Percentiles rank a stretch among this genome's conserved stretches.
Evolutionary conservation across 2,329 filamentous ascomycete species (phyloP).

Genomic region (Botryotinia convoluta): DNA sequence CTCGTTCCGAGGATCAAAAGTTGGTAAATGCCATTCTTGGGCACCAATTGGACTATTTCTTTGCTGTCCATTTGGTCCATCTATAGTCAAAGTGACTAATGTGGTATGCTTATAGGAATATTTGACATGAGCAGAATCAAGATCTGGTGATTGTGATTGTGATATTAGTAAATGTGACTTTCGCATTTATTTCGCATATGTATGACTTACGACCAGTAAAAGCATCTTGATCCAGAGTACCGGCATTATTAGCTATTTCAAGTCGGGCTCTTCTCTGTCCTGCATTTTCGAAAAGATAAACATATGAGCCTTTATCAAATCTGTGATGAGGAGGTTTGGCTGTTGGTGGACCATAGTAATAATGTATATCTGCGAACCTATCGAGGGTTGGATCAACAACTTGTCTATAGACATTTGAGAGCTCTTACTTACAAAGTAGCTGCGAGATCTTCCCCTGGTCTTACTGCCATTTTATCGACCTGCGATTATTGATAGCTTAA

Average conservation of each 20-base stretch:
- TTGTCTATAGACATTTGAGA: conserved; percentile 30
- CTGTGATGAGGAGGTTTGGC: conserved; percentile 72
- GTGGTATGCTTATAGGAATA: conserved; percentile 75
- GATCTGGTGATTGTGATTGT: conserved; percentile 46
- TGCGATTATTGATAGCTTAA: conserved; percentile 16
- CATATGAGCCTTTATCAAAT: conserved; percentile 76
- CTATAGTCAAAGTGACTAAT: conserved; percentile 65
- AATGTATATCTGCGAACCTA: conserved; percentile 77
- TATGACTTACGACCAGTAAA: conserved; percentile 67
- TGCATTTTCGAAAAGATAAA: conserved; percentile 76
- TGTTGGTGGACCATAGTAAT: conserved; percentile 69
- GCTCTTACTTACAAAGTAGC: conserved; percentile 48
- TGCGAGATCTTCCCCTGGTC: conserved; percentile 50
- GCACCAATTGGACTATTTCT: conserved; percentile 39
- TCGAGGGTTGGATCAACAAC: conserved; percentile 22
- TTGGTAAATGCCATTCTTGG: conserved; percentile 72
- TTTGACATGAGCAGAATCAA: conserved; percentile 62
- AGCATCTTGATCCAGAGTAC: conserved; percentile 74
- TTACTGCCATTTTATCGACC: conserved; percentile 45
- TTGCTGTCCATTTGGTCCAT: conserved; percentile 40
- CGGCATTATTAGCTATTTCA: conserved; percentile 73
- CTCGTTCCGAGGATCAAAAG: conserved; percentile 69
- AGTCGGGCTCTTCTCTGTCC: conserved; percentile 64
- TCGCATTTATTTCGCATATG: background rate
- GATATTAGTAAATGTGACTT: conserved; percentile 18